phyloP scores from a whole-genome alignment of 1,139 yeast species.

The Saccharomyces hybrid region DNA sequence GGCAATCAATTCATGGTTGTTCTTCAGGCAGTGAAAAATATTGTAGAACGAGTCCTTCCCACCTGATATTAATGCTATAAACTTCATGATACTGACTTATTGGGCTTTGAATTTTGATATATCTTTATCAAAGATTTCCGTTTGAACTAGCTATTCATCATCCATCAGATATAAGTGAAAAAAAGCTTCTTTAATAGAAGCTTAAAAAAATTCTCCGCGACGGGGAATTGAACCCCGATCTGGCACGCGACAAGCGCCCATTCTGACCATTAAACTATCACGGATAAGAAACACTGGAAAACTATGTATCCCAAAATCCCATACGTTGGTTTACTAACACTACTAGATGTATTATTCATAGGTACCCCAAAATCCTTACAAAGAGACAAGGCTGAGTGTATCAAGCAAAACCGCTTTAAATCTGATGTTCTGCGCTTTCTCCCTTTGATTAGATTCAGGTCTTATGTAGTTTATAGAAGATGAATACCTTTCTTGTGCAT shows the following conservation, averaged over 20 bases:
- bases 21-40: constrained; percentile 69
- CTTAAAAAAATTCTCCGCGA: constrained; percentile 30
- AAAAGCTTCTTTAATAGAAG: too few relatives aligned
- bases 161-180: neutral
- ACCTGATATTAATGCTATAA: constrained; percentile 86
- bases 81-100: constrained; percentile 51
- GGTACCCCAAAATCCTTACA: too few relatives aligned
- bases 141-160: neutral
- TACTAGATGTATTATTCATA: too few relatives aligned
- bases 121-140: neutral
- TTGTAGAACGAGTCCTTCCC: constrained; percentile 95
- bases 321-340: too few relatives aligned
- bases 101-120: neutral
- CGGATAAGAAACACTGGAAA: constrained; percentile 11
- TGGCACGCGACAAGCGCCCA: constrained; percentile 36
- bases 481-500: too few relatives aligned
- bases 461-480: too few relatives aligned
- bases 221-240: constrained; percentile 37
- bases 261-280: constrained; percentile 35
- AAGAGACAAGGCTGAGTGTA: too few relatives aligned
- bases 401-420: too few relatives aligned
- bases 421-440: too few relatives aligned
- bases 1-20: constrained; percentile 80
- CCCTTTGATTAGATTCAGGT: too few relatives aligned
- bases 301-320: neutral